A percentile compares a stretch with the other conserved stretches of the same genome.
Conservation (phyloP, 2,329 filamentous ascomycete genomes). For the Geosmithia putterillii region DNA sequence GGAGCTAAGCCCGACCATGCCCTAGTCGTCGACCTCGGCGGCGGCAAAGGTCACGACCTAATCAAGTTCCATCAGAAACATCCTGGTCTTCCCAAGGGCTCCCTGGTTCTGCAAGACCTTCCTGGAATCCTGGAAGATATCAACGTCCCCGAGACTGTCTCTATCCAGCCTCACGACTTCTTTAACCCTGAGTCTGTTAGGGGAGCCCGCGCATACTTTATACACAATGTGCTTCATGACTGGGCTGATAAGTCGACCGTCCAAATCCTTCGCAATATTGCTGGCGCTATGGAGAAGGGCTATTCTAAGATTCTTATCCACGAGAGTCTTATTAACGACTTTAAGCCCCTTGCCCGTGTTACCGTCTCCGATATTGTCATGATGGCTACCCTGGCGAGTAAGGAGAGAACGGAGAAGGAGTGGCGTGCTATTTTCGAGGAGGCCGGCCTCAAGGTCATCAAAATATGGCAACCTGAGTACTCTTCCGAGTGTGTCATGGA, state of each 20-base stretch:
- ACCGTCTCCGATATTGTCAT: constrained; percentile 16
- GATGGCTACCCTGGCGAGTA: constrained; percentile 14
- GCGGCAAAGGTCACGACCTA: constrained; percentile 20
- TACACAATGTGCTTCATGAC: constrained; percentile 28
- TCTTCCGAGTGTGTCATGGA: constrained; percentile 17
- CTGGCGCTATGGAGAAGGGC: constrained; percentile 15
- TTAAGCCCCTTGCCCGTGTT: constrained; percentile 13
- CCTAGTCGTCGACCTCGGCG: constrained; percentile 21
- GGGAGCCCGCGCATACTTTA: constrained; percentile 24
- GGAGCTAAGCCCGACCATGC: constrained; percentile 9
- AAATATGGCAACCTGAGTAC: constrained; percentile 15
- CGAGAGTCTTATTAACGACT: constrained; percentile 16
- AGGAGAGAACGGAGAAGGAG: constrained; percentile 18
- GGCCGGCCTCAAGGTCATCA: constrained; percentile 12
- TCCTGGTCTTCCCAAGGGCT: constrained; percentile 20
- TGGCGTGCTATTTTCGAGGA: constrained; percentile 13
- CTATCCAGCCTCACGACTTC: constrained; percentile 29
- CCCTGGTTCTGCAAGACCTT: constrained; percentile 35
- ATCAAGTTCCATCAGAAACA: constrained; percentile 18
- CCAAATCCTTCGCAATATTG: constrained; percentile 17
- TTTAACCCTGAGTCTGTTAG: constrained; percentile 28
- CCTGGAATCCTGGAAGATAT: constrained; percentile 22
- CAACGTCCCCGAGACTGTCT: constrained; percentile 14
- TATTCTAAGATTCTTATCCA: constrained; percentile 19
- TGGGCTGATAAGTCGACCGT: constrained; percentile 17